These are phyloP conservation scores for Cercospora beticola DNA, from an alignment of 2,329 filamentous ascomycete species.

Conservation along the genomic window DNA sequence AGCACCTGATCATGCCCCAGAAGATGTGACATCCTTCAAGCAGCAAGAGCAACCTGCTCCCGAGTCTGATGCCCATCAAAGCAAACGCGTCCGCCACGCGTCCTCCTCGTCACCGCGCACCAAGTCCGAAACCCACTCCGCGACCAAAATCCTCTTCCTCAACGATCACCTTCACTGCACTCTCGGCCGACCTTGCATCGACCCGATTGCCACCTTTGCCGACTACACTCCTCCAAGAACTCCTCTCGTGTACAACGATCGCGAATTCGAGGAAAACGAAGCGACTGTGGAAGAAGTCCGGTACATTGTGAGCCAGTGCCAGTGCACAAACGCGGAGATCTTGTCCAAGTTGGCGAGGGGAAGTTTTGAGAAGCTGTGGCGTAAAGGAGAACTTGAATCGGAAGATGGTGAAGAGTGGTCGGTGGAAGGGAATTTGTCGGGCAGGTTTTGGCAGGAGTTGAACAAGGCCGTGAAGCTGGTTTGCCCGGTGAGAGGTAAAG, in stretches of 20 bases:
- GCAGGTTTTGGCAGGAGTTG: not conserved
- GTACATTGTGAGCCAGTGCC: constrained; percentile 9
- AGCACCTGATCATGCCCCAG: not conserved
- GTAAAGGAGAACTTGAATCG: not conserved
- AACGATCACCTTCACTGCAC: not conserved
- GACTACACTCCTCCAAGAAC: not conserved
- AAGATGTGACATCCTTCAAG: not conserved
- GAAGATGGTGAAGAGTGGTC: not conserved
- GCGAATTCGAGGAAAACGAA: not conserved
- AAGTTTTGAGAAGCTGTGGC: not conserved
- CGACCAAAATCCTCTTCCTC: not conserved
- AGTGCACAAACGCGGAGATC: constrained; percentile 7
- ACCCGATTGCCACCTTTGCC: not conserved
- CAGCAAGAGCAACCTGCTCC: not conserved
- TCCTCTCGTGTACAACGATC: constrained; percentile 1
- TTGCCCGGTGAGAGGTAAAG: not conserved
- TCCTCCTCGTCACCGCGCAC: not conserved
- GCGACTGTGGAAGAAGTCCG: constrained; percentile 2
- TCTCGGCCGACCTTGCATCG: not conserved
- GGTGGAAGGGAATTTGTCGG: not conserved
- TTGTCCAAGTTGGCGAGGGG: not conserved
- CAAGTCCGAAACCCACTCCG: not conserved
- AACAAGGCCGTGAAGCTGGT: not conserved
- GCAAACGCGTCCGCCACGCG: not conserved
- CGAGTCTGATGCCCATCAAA: not conserved